A percentile compares a stretch with the other conserved stretches of the same genome.
Conservation (phyloP, 1,284 basidiomycete species). For the Sutorius eximius region DNA sequence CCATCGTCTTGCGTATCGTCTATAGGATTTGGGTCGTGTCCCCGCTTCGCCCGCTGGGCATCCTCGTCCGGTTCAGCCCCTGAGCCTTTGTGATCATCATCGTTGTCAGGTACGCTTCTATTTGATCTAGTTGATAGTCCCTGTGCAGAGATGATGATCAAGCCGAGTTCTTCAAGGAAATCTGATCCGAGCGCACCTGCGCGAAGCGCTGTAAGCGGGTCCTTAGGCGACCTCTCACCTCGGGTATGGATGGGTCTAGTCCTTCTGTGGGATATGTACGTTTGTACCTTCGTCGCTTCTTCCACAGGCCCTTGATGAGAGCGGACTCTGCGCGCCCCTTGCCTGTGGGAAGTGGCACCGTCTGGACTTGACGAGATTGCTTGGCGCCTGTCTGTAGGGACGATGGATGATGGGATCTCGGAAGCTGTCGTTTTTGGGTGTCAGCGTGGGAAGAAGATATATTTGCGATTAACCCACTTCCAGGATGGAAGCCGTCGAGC, state of each 20-base stretch:
- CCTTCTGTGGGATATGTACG: neutral
- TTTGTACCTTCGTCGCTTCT: constrained; percentile 3
- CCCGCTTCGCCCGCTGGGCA: neutral
- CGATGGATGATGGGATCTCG: constrained; percentile 9
- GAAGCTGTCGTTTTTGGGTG: constrained; percentile 13
- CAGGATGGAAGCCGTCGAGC: constrained; percentile 20
- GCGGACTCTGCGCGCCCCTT: neutral
- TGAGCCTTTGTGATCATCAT: neutral
- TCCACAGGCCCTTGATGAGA: constrained; percentile 17
- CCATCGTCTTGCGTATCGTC: constrained; percentile 13
- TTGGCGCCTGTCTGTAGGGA: constrained; percentile 3
- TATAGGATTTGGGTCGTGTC: constrained; percentile 4
- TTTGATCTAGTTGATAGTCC: constrained; percentile 3
- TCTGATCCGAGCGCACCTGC: constrained; percentile 11
- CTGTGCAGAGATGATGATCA: constrained; percentile 12
- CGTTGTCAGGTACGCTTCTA: neutral
- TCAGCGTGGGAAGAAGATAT: neutral
- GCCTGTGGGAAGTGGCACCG: neutral
- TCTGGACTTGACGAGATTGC: constrained; percentile 10
- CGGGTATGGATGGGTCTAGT: constrained; percentile 2
- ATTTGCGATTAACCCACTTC: constrained; percentile 12
- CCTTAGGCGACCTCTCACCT: constrained; percentile 7
- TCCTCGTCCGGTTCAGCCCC: neutral
- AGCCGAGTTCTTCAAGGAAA: neutral
- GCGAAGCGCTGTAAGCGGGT: constrained; percentile 18